Evolutionary conservation across 192 early-diverging fungal species (phyloP).

Genomic region (Jimgerdemannia lactiflua): DNA sequence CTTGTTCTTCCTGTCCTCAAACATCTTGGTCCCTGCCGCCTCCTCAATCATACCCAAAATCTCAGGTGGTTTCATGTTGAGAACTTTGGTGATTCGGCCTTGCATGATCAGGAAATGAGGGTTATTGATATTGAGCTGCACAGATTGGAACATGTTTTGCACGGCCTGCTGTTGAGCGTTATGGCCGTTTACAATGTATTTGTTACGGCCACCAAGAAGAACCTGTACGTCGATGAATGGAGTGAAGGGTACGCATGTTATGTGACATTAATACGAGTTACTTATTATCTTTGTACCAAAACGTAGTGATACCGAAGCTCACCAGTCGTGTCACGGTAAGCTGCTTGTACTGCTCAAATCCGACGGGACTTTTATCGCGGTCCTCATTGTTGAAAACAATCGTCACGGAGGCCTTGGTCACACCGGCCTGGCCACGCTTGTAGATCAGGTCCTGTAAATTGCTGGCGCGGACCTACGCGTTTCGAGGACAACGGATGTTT

Average conservation of each 20-base stretch:
- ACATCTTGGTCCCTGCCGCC: constrained; percentile 98
- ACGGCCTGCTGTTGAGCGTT: constrained; percentile 88
- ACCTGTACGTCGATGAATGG: constrained; percentile 37
- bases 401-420: constrained; percentile 96
- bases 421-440: constrained; percentile 98
- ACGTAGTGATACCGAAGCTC: constrained; percentile 20
- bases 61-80: constrained; percentile 99
- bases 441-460: constrained; percentile 97
- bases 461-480: constrained; percentile 75
- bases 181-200: constrained; percentile 96
- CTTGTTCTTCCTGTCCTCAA: constrained; percentile 96
- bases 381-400: constrained; percentile 96
- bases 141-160: constrained; percentile 91
- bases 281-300: background rate
- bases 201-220: constrained; percentile 90
- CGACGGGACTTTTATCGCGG: constrained; percentile 78
- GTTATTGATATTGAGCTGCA: constrained; percentile 98
- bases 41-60: constrained; percentile 99
- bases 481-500: background rate
- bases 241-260: background rate
- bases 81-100: constrained; percentile 96
- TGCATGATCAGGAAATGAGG: constrained; percentile 99
- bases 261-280: background rate
- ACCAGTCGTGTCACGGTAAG: constrained; percentile 97
- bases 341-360: constrained; percentile 79